phyloP scores from a whole-genome alignment of 345 rosid genomes.

The Rhodomyrtus tomentosa region DNA sequence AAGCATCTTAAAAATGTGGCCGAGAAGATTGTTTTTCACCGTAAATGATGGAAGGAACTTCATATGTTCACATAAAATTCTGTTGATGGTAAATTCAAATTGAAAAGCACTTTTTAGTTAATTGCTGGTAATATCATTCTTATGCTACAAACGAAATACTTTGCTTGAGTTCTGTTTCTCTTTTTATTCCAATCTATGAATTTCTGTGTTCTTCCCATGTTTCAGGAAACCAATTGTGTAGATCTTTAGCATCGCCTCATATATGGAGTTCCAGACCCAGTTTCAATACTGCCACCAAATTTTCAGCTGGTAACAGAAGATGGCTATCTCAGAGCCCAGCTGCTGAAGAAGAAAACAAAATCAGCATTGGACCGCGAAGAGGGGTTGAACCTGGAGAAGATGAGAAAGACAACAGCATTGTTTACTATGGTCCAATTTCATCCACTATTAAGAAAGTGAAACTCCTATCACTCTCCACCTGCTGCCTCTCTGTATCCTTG shows the following conservation, averaged over 20 bases:
- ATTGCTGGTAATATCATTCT: background rate
- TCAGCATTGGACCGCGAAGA: slow-evolving; percentile 63
- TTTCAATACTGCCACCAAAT: slow-evolving; percentile 5
- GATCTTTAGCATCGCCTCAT: slow-evolving; percentile 19
- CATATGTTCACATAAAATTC: background rate
- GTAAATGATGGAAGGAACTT: background rate
- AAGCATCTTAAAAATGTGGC: background rate
- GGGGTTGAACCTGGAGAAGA: slow-evolving; percentile 21
- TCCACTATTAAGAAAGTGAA: slow-evolving; percentile 89
- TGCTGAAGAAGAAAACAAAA: slow-evolving; percentile 44
- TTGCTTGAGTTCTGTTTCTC: background rate
- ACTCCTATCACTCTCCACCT: slow-evolving; percentile 85
- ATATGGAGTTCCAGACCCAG: slow-evolving; percentile 13
- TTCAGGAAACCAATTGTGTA: slow-evolving; percentile 30
- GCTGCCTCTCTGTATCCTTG: slow-evolving; percentile 87
- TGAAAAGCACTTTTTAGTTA: background rate
- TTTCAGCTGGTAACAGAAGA: slow-evolving; percentile 21
- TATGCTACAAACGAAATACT: background rate
- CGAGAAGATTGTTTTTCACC: background rate
- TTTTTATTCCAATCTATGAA: background rate
- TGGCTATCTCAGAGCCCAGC: slow-evolving; percentile 53
- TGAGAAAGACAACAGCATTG: slow-evolving; percentile 33
- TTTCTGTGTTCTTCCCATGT: background rate
- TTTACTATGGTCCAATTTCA: slow-evolving; percentile 79
- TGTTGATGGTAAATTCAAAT: background rate